Percentiles rank a stretch among this genome's conserved stretches.
Conservation (phyloP, 306 rosid species). For the Adenanthera pavonina region DNA sequence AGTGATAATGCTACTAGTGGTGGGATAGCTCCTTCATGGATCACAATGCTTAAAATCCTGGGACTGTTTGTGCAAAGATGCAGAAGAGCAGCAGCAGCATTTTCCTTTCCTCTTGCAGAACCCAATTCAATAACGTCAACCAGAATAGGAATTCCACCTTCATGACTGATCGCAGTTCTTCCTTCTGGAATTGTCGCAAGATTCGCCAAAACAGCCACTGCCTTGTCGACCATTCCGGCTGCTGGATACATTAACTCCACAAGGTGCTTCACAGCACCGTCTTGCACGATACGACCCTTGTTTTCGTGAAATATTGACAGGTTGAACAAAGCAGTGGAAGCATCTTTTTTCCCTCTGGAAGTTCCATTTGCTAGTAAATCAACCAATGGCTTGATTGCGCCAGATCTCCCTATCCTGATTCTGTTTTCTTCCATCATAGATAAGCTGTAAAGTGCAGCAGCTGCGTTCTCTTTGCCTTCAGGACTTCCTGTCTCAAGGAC, state of each 20-base stretch:
- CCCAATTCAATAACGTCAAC: constrained; percentile 90
- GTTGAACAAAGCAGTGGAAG: constrained; percentile 85
- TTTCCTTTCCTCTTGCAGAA: constrained; percentile 85
- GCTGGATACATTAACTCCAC: constrained; percentile 91
- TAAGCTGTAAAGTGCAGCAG: constrained; percentile 85
- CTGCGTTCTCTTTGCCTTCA: constrained; percentile 87
- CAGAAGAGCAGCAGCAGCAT: constrained; percentile 83
- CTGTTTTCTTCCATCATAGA: constrained; percentile 81
- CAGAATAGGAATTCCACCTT: constrained; percentile 71
- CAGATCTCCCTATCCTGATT: constrained; percentile 76
- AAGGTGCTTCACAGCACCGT: constrained; percentile 82
- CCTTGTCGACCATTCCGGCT: constrained; percentile 85
- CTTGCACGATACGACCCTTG: constrained; percentile 76
- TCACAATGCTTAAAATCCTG: constrained; percentile 67
- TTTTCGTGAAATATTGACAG: constrained; percentile 78
- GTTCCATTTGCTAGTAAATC: constrained; percentile 75
- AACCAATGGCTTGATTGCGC: constrained; percentile 78
- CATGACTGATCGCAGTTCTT: constrained; percentile 58
- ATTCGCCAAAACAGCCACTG: constrained; percentile 86
- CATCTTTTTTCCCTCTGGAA: constrained; percentile 88
- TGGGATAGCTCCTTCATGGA: constrained; percentile 94
- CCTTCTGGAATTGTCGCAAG: constrained; percentile 85
- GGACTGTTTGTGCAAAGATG: constrained; percentile 70
- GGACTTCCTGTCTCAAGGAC: constrained; percentile 79
- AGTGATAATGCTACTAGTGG: constrained; percentile 85